Conservation (phyloP, 2,329 filamentous ascomycete genomes). For the Venturia oleaginea region DNA sequence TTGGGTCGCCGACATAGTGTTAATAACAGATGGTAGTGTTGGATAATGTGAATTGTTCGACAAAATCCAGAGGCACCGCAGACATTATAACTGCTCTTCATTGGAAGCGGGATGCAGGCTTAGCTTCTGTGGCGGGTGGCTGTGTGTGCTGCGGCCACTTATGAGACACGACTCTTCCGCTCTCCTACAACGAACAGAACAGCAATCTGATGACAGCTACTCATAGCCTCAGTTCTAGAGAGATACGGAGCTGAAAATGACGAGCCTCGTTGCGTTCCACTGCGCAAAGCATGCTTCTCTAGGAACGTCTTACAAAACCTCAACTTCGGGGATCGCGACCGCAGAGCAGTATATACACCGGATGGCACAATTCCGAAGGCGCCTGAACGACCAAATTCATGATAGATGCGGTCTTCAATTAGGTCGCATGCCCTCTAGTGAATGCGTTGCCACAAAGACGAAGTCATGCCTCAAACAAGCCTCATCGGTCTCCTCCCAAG, state of each 20-base stretch:
- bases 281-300: background rate
- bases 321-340: background rate
- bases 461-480: background rate
- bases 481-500: background rate
- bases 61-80: background rate
- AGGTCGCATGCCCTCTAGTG: background rate
- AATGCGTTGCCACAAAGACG: background rate
- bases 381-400: background rate
- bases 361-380: background rate
- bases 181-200: background rate
- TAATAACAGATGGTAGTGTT: background rate
- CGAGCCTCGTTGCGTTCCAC: background rate
- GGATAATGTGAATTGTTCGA: background rate
- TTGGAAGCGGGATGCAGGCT: background rate
- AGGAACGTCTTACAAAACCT: too few species aligned
- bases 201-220: background rate
- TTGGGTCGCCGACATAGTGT: conserved; percentile 12
- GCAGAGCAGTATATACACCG: background rate
- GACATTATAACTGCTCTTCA: background rate
- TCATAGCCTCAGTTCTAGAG: background rate
- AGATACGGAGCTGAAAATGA: background rate
- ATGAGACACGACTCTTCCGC: background rate
- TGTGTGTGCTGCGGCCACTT: background rate
- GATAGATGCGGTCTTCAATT: background rate
- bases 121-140: background rate